These are phyloP conservation scores for Aureobasidium sp. DNA, from an alignment of 2,329 filamentous ascomycete genomes.

Conservation along the genomic window DNA sequence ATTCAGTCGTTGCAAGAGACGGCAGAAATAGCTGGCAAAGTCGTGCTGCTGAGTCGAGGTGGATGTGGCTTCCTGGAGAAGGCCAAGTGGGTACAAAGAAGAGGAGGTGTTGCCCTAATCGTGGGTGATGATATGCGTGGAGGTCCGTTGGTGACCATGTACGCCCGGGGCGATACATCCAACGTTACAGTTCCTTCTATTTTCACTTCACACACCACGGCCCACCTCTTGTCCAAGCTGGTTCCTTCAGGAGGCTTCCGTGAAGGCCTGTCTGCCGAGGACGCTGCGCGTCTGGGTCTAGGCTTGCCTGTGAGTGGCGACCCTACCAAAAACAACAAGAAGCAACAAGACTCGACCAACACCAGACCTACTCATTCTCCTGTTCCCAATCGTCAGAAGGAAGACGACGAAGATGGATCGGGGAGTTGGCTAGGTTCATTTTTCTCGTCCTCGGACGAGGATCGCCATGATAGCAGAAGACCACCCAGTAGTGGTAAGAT, in stretches of 20 bases:
- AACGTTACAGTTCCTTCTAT: slow-evolving; percentile 90
- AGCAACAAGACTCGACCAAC: slow-evolving; percentile 14
- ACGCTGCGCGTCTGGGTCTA: slow-evolving; percentile 45
- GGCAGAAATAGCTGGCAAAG: slow-evolving; percentile 86
- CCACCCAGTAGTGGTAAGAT: slow-evolving; percentile 65
- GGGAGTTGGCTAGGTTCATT: slow-evolving; percentile 39
- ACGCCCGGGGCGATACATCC: slow-evolving; percentile 90
- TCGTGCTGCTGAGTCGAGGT: slow-evolving; percentile 82
- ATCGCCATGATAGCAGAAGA: slow-evolving; percentile 43
- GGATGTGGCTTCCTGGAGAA: slow-evolving; percentile 96
- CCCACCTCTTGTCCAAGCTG: slow-evolving; percentile 81
- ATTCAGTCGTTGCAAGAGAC: slow-evolving; percentile 87
- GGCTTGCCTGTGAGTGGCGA: slow-evolving; percentile 15
- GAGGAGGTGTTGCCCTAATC: slow-evolving; percentile 81
- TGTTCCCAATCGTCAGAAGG: not conserved
- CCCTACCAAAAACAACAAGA: slow-evolving; percentile 18
- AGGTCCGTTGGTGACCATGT: slow-evolving; percentile 90
- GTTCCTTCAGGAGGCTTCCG: slow-evolving; percentile 61
- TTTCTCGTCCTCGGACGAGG: slow-evolving; percentile 18
- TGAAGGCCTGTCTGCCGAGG: slow-evolving; percentile 51
- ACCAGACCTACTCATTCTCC: not conserved
- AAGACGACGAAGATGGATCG: slow-evolving; percentile 5
- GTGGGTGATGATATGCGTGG: slow-evolving; percentile 90
- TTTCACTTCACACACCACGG: slow-evolving; percentile 91
- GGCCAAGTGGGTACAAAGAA: slow-evolving; percentile 89